Percentiles rank a stretch among this genome's conserved stretches.
phyloP scores from a whole-genome alignment of 176 grass and related monocot genomes.

The Oryza punctata region DNA sequence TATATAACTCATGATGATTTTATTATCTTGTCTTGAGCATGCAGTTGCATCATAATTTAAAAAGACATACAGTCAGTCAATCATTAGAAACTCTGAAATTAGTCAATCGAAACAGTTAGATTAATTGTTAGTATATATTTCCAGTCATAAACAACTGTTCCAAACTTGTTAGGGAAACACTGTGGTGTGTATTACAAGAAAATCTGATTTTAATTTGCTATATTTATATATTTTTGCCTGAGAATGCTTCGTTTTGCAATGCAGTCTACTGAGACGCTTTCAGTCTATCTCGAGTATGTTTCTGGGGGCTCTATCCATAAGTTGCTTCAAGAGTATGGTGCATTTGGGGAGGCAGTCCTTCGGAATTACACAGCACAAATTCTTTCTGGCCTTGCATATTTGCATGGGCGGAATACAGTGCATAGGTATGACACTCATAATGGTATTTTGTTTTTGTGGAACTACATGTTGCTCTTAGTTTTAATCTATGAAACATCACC shows the following conservation, averaged over 20 bases:
- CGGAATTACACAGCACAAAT: slow-evolving; percentile 89
- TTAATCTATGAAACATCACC: slow-evolving; percentile 21
- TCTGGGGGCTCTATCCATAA: slow-evolving; percentile 98
- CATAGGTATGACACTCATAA: slow-evolving; percentile 63
- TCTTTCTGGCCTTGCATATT: slow-evolving; percentile 88
- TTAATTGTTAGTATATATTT: slow-evolving; percentile 10
- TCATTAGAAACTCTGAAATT: neutral
- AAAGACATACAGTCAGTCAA: neutral
- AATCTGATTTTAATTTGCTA: slow-evolving; percentile 5
- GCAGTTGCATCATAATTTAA: slow-evolving; percentile 15
- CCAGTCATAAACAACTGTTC: neutral
- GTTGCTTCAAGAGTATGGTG: slow-evolving; percentile 88
- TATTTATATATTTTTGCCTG: neutral
- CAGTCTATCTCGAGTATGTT: slow-evolving; percentile 91
- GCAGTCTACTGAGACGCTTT: slow-evolving; percentile 79
- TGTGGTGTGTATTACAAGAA: neutral
- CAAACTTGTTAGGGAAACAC: neutral
- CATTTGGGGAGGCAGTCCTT: slow-evolving; percentile 76
- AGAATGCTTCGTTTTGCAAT: slow-evolving; percentile 32
- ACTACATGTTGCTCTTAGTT: neutral
- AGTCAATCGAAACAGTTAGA: neutral
- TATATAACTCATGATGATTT: slow-evolving; percentile 36
- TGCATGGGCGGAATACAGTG: slow-evolving; percentile 90
- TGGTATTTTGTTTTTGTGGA: slow-evolving; percentile 20
- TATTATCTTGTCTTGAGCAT: slow-evolving; percentile 19